These are phyloP conservation scores for Starmerella stigmatis DNA, from an alignment of 805 yeast species.

Conservation along the genomic window DNA sequence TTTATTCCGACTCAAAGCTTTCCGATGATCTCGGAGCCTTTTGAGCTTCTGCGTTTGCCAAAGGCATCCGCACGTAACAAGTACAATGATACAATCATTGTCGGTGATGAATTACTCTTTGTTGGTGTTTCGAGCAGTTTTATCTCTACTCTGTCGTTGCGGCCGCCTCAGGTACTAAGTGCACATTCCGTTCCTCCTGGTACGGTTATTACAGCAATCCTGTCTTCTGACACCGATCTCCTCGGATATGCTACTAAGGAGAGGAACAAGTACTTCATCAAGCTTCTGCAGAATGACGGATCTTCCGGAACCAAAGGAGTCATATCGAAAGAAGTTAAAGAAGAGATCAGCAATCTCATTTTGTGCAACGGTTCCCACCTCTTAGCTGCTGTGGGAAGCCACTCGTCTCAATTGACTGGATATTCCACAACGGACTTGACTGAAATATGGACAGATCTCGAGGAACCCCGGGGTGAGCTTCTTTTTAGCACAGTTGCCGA, in stretches of 20 bases:
- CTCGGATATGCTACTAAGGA: constrained; percentile 26
- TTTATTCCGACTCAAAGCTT: background rate
- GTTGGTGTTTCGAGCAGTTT: constrained; percentile 30
- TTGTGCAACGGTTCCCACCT: background rate
- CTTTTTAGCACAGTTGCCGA: background rate
- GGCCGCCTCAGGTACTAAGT: constrained; percentile 30
- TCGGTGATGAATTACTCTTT: constrained; percentile 14
- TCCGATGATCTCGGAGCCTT: constrained; percentile 25
- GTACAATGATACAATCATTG: constrained; percentile 4
- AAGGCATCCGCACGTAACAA: constrained; percentile 8
- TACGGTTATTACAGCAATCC: constrained; percentile 25
- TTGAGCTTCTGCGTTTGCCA: constrained; percentile 24
- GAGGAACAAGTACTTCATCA: constrained; percentile 25
- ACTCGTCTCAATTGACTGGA: background rate
- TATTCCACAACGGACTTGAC: constrained; percentile 1
- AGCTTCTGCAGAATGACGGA: constrained; percentile 1
- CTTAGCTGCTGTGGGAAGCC: constrained; percentile 3
- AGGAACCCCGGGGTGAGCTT: background rate
- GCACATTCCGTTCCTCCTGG: constrained; percentile 31
- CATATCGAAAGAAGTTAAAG: constrained; percentile 2
- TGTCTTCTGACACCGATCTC: constrained; percentile 3
- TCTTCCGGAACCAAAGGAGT: constrained; percentile 2
- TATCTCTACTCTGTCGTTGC: constrained; percentile 24
- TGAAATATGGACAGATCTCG: background rate
- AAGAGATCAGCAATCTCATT: constrained; percentile 12